Conservation (phyloP, 371 early-diverging fungal species). For the Mucor circinelloides region DNA sequence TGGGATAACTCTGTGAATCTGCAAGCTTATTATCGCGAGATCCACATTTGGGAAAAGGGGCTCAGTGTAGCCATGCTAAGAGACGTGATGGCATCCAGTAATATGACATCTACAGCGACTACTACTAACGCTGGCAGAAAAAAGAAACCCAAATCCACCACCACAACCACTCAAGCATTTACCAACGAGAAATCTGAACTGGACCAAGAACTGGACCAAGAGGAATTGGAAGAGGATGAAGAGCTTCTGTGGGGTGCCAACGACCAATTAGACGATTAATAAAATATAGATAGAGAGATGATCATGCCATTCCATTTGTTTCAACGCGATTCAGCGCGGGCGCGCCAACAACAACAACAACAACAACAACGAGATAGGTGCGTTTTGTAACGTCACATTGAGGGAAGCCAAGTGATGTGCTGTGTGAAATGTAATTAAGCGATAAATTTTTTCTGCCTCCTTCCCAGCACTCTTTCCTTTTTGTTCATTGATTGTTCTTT, state of each 20-base stretch:
- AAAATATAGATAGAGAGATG: background rate
- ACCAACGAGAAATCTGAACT: background rate
- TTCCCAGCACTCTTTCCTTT: background rate
- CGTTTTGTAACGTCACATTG: background rate
- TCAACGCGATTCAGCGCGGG: background rate
- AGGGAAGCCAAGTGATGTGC: background rate
- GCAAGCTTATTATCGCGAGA: conserved; percentile 35
- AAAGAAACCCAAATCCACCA: background rate
- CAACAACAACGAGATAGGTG: background rate
- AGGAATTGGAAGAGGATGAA: conserved; percentile 6
- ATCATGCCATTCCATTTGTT: too few species aligned
- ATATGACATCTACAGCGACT: background rate
- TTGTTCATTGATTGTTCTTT: conserved; percentile 1
- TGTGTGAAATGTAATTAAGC: background rate
- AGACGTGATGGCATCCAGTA: background rate
- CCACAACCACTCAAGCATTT: background rate
- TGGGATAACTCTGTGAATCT: conserved; percentile 45
- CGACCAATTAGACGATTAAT: conserved; percentile 13
- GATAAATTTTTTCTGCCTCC: background rate
- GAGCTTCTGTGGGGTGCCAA: conserved; percentile 7
- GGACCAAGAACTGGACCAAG: background rate
- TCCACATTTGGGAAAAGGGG: conserved; percentile 43
- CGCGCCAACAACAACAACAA: background rate
- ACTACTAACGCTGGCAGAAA: background rate
- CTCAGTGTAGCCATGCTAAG: conserved; percentile 11